Base-by-base conservation (phyloP, 83 land plant genomes). In the Diphasiastrum complanatum region DNA sequence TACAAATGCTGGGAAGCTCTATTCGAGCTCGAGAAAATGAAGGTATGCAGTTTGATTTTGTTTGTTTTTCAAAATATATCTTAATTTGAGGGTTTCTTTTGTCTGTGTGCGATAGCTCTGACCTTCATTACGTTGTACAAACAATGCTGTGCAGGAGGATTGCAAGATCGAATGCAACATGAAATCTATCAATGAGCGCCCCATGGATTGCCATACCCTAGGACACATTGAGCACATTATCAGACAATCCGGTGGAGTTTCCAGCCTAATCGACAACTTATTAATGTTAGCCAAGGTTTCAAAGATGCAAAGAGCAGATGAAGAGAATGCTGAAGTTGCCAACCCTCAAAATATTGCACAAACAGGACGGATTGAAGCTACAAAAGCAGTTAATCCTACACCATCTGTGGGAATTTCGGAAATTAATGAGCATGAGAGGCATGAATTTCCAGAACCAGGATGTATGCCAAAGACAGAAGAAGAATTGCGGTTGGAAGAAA, bases 1-100 rank as follows among this genome's bases (percentile, higher is more conserved):
- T 71, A 65, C 47, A 18, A 38, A n/a, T 76, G 79, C 55, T 76
- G 75, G 75, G 79, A 76, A 37, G 70, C 79, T 20, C 36, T 76
- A 23, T 71, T 66, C 41, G 79, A 76, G 33, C 71, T 71, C 46
- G 79, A 76, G 66, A 41, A 76, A 3, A 40, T 70, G 57, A 76
- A 76, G 79, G 79, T 76, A 20, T 10, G 48, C 19, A 10, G 12
- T n/a, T 26, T 45, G 16, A 41, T 60, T 12, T n/a, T 12, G 29
- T 37, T 37, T 19, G 0, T 1, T 11, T 16, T 14, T 22, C 0
- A 22, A 60, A n/a, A 37, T 11, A 1, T 60, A 18, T 14, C n/a
- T 1, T n/a, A 22, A 37, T 37, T n/a, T 40, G 23, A 18, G 26
- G 22, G 16, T 40, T n/a, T 22, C 49, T 60, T 60, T 5, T 35